Conservation (phyloP, 768 basidiomycete species). For the Gautieria morchelliformis region DNA sequence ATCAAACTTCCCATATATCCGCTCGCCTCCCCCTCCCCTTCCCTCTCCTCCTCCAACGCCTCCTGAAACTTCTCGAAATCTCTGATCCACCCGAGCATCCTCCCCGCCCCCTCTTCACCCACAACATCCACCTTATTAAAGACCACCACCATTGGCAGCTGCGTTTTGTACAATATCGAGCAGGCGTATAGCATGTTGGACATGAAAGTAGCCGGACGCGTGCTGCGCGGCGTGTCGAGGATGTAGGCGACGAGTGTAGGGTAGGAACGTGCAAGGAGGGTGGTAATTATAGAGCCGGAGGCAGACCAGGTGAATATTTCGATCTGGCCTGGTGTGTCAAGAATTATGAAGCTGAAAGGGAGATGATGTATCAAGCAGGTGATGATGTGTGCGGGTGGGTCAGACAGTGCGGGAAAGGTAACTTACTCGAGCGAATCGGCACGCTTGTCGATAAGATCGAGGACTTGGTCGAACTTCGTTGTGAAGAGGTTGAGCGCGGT, state of each 20-base stretch:
- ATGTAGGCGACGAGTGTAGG: constrained; percentile 95
- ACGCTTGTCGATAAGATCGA: constrained; percentile 84
- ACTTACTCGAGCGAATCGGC: constrained; percentile 82
- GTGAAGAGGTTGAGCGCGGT: constrained; percentile 97
- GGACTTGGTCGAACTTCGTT: constrained; percentile 97
- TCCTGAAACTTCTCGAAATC: constrained; percentile 95
- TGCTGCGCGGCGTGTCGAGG: constrained; percentile 93
- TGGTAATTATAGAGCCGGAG: constrained; percentile 96
- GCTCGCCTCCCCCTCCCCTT: constrained; percentile 77
- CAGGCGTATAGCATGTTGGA: constrained; percentile 99
- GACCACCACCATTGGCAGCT: constrained; percentile 91
- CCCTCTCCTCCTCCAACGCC: constrained; percentile 58
- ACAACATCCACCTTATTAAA: constrained; percentile 98
- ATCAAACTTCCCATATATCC: constrained; percentile 98
- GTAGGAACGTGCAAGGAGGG: constrained; percentile 86
- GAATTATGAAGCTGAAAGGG: constrained; percentile 67
- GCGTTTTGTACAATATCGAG: constrained; percentile 97
- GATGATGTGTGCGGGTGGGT: neutral
- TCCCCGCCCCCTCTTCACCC: constrained; percentile 82
- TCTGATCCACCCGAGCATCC: constrained; percentile 96
- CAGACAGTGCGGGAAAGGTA: neutral
- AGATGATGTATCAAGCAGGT: neutral
- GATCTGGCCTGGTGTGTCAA: constrained; percentile 98
- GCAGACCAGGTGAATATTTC: constrained; percentile 99
- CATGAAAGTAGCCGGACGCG: constrained; percentile 97